Conservation (phyloP, 805 yeast genomes). For the Saccharomycopsis guyanensis region DNA sequence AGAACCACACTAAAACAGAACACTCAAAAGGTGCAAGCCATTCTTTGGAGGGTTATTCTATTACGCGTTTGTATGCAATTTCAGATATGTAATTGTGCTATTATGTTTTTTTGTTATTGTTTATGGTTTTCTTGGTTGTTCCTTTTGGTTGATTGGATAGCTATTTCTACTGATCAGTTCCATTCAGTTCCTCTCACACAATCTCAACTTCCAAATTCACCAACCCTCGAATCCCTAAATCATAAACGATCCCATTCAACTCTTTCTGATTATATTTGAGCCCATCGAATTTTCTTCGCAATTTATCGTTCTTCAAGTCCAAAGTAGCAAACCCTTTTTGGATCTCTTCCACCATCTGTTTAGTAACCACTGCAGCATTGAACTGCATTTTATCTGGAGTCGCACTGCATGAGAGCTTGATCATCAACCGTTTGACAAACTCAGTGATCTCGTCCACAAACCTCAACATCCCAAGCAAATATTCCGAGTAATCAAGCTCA, state of each 20-base stretch:
- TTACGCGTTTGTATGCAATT: no score
- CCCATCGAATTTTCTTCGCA: slow-evolving; percentile 6
- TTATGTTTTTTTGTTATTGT: no score
- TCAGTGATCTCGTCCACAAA: not conserved
- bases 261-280: slow-evolving; percentile 1
- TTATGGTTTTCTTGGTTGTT: no score
- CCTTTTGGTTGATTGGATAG: no score
- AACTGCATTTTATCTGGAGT: not conserved
- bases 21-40: no score
- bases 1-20: no score
- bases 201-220: not conserved
- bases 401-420: not conserved
- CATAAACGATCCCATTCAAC: slow-evolving; percentile 1
- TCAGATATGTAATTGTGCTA: no score
- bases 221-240: slow-evolving; percentile 6
- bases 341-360: not conserved
- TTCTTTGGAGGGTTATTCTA: no score
- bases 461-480: not conserved
- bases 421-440: not conserved
- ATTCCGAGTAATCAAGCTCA: not conserved
- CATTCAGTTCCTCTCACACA: not conserved
- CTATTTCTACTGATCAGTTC: no score
- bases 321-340: slow-evolving; percentile 2
- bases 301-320: slow-evolving; percentile 7
- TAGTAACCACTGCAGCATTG: not conserved